These are phyloP conservation scores for Pleurotus pulmonarius DNA, from an alignment of 768 basidiomycete species.

Conservation along the genomic window DNA sequence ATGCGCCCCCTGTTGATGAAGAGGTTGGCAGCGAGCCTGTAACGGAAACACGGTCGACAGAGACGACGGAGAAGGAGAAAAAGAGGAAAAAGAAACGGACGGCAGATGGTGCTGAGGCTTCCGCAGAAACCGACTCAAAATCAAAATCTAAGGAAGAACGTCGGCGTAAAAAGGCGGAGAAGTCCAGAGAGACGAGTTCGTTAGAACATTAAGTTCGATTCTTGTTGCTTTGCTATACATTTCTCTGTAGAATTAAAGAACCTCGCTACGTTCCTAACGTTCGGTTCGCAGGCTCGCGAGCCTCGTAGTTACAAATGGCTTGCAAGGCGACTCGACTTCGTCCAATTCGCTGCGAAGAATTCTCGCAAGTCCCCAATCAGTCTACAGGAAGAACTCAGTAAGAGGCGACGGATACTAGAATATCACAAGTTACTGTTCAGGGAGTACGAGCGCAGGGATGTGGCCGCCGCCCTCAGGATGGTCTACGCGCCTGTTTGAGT, in stretches of 20 bases:
- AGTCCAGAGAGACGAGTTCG: neutral
- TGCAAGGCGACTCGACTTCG: neutral
- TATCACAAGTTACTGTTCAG: neutral
- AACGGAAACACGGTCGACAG: slow-evolving; percentile 1
- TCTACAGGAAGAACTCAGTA: neutral
- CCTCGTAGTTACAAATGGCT: neutral
- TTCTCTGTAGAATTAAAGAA: neutral
- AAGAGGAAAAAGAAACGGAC: slow-evolving; percentile 30
- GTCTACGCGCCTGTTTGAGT: neutral
- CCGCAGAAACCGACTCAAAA: neutral
- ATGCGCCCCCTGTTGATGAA: neutral
- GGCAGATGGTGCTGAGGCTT: slow-evolving; percentile 20
- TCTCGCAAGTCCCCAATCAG: neutral
- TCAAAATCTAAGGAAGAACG: slow-evolving; percentile 2
- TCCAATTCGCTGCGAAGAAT: neutral
- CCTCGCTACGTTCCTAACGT: neutral
- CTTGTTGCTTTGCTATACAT: neutral
- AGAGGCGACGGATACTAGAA: neutral
- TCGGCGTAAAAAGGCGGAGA: slow-evolving; percentile 2
- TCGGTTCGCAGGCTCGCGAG: too few relatives aligned
- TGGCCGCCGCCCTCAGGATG: slow-evolving; percentile 5
- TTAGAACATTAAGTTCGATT: too few relatives aligned
- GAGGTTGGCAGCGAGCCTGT: neutral
- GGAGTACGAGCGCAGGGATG: neutral
- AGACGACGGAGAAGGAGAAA: slow-evolving; percentile 16